Evolutionary conservation across 2,329 filamentous ascomycete species (phyloP).

Genomic region (Aspergillus neoniger): DNA sequence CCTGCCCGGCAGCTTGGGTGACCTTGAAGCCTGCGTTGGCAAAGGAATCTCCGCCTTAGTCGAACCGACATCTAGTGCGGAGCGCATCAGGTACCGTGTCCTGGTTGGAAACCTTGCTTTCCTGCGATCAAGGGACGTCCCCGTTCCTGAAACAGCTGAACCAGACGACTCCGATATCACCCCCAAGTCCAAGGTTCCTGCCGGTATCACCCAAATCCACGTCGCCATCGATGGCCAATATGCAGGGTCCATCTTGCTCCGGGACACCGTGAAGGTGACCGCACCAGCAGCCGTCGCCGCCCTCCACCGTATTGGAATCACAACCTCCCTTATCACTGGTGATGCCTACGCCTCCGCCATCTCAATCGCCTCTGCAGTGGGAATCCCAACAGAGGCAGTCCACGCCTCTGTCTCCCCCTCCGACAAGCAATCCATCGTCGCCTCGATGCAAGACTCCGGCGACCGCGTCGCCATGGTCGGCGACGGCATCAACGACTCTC

Average conservation of each 20-base stretch:
- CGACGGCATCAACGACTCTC: constrained; percentile 97
- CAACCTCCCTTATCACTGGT: constrained; percentile 88
- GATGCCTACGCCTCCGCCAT: constrained; percentile 84
- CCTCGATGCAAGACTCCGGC: constrained; percentile 70
- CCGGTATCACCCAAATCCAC: constrained; percentile 88
- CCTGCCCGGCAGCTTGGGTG: constrained; percentile 79
- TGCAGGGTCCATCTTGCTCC: constrained; percentile 77
- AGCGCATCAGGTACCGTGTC: constrained; percentile 73
- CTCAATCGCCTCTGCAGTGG: constrained; percentile 78
- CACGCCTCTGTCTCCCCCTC: constrained; percentile 86
- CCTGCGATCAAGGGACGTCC: constrained; percentile 69
- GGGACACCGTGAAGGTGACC: constrained; percentile 88
- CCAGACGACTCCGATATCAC: constrained; percentile 32
- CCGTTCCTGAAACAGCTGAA: constrained; percentile 44
- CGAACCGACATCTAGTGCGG: constrained; percentile 69
- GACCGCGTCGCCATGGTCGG: constrained; percentile 93
- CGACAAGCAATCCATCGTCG: constrained; percentile 85
- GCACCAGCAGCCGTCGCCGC: constrained; percentile 79
- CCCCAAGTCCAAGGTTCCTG: constrained; percentile 40
- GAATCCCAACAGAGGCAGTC: constrained; percentile 74
- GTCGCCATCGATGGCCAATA: constrained; percentile 82
- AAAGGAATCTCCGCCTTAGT: constrained; percentile 81
- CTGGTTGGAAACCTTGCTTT: constrained; percentile 80
- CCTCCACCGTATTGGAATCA: constrained; percentile 80
- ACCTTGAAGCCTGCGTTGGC: constrained; percentile 81